phyloP scores from a whole-genome alignment of 371 early-diverging fungal species.

The Syncephalastrum sp. region DNA sequence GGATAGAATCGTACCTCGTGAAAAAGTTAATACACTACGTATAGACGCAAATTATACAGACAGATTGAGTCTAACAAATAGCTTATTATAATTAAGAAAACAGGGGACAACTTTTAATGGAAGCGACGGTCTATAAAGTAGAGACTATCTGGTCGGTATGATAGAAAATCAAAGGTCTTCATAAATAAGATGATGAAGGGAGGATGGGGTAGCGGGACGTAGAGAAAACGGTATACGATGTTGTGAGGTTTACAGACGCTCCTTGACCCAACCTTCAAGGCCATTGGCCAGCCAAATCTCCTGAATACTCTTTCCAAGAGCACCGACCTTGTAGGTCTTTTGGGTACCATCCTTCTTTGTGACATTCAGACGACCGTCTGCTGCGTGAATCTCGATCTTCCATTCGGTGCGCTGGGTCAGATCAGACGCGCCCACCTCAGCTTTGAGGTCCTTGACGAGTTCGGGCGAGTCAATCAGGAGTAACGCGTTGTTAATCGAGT shows the following conservation, averaged over 20 bases:
- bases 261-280: constrained; percentile 88
- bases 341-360: constrained; percentile 39
- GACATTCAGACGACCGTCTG: constrained; percentile 56
- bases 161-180: too few species aligned
- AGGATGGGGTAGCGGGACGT: too few species aligned
- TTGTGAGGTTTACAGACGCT: constrained; percentile 31
- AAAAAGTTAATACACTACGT: too few species aligned
- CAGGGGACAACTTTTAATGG: too few species aligned
- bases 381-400: constrained; percentile 57
- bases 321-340: constrained; percentile 60
- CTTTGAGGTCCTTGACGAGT: constrained; percentile 71
- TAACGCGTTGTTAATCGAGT: constrained; percentile 95
- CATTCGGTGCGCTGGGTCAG: constrained; percentile 77
- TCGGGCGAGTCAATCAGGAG: constrained; percentile 85
- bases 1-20: too few species aligned
- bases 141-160: too few species aligned
- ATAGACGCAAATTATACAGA: too few species aligned
- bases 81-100: too few species aligned
- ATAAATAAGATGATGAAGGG: too few species aligned
- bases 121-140: too few species aligned
- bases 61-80: too few species aligned
- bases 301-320: constrained; percentile 89
- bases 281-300: constrained; percentile 91
- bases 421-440: constrained; percentile 34
- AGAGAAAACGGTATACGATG: too few species aligned